These are phyloP conservation scores for Aspergillus phoenicis DNA, from an alignment of 2,329 filamentous ascomycete species.

Conservation along the genomic window DNA sequence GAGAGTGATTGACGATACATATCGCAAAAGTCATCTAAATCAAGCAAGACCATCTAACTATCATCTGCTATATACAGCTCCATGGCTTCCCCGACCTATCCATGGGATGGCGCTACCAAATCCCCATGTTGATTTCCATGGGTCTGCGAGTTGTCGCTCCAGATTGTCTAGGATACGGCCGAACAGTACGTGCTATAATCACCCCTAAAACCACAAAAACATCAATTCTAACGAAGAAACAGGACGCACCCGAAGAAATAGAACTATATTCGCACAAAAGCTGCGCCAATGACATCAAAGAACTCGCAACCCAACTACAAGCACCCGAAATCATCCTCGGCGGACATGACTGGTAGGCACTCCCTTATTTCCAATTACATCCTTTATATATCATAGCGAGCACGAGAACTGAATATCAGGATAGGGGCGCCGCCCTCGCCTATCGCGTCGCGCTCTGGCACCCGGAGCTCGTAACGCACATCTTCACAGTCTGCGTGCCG, in stretches of 20 bases:
- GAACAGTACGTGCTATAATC: slow-evolving; percentile 55
- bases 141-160: slow-evolving; percentile 79
- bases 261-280: slow-evolving; percentile 71
- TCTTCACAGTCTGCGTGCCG: slow-evolving; percentile 82
- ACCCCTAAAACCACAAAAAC: neutral
- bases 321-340: slow-evolving; percentile 71
- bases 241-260: slow-evolving; percentile 63
- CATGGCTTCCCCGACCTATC: slow-evolving; percentile 84
- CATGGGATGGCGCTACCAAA: slow-evolving; percentile 87
- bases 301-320: slow-evolving; percentile 64
- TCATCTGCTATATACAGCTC: slow-evolving; percentile 44
- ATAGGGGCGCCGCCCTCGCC: slow-evolving; percentile 71
- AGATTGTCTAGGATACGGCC: slow-evolving; percentile 84
- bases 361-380: neutral
- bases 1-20: neutral
- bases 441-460: slow-evolving; percentile 76
- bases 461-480: slow-evolving; percentile 69
- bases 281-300: slow-evolving; percentile 73
- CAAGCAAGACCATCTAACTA: neutral
- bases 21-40: neutral
- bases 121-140: slow-evolving; percentile 71
- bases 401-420: too few species aligned
- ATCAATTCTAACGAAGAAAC: slow-evolving; percentile 37
- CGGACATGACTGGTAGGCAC: slow-evolving; percentile 76
- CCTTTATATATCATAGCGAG: too few species aligned